Percentiles rank a stretch among this genome's conserved stretches.
phyloP scores from a whole-genome alignment of 495 filamentous ascomycete genomes.

The Letharia columbiana region DNA sequence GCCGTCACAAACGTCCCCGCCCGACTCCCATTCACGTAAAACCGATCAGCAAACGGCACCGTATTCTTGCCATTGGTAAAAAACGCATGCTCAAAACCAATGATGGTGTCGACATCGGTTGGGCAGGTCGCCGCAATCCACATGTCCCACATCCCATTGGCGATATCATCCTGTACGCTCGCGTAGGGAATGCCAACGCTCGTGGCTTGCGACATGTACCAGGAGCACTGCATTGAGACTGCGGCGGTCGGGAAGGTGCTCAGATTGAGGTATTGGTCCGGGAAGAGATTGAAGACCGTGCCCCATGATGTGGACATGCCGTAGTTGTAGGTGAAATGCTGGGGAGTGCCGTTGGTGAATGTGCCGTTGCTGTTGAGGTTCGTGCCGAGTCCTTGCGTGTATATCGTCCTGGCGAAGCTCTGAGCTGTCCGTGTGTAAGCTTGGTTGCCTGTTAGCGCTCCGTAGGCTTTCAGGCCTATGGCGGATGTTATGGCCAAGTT shows the following conservation, averaged over 20 bases:
- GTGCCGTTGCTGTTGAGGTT: conserved; percentile 19
- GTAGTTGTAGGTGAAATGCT: conserved; percentile 34
- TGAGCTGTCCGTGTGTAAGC: conserved; percentile 37
- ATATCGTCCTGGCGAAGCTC: conserved; percentile 35
- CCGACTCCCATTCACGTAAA: conserved; percentile 34
- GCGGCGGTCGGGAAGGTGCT: conserved; percentile 34
- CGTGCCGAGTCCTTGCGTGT: conserved; percentile 33
- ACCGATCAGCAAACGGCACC: conserved; percentile 43
- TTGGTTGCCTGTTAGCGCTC: conserved; percentile 32
- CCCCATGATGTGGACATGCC: conserved; percentile 30
- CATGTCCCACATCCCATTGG: conserved; percentile 42
- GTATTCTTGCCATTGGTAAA: conserved; percentile 42
- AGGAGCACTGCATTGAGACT: conserved; percentile 34
- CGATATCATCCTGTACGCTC: conserved; percentile 30
- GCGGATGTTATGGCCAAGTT: conserved; percentile 51
- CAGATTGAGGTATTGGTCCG: conserved; percentile 39
- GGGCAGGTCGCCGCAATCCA: conserved; percentile 34
- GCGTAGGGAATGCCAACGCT: conserved; percentile 36
- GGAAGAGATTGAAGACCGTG: conserved; percentile 40
- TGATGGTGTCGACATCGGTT: conserved; percentile 20
- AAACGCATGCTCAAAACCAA: conserved; percentile 34
- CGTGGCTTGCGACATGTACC: conserved; percentile 34
- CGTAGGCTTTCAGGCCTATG: conserved; percentile 45
- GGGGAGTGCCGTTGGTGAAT: conserved; percentile 22
- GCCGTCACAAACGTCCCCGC: conserved; percentile 34